A percentile compares a stretch with the other conserved stretches of the same genome.
Evolutionary conservation across 768 basidiomycete species (phyloP).

Genomic region (Udeniomyces megalosporus): DNA sequence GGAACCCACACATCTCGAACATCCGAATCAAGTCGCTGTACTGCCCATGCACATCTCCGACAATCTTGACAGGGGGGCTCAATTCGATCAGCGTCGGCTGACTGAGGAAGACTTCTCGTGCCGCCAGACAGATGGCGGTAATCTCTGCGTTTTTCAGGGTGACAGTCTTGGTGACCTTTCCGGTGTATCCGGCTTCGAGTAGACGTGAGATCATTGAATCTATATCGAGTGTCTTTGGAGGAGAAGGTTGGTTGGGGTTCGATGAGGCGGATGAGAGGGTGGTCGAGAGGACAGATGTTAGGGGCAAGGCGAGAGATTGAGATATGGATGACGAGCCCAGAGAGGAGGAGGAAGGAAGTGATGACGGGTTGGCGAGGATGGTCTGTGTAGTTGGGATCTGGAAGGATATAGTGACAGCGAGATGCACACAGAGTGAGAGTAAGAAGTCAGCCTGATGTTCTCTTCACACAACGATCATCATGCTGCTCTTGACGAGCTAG

Average conservation of each 20-base stretch:
- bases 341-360: not conserved
- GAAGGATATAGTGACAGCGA: too few relatives aligned
- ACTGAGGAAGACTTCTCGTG: constrained; percentile 84
- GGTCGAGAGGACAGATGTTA: constrained; percentile 9
- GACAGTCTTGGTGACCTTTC: constrained; percentile 90
- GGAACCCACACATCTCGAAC: constrained; percentile 99
- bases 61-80: constrained; percentile 96
- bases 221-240: constrained; percentile 51
- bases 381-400: constrained; percentile 59
- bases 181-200: constrained; percentile 89
- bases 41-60: constrained; percentile 97
- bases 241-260: constrained; percentile 46
- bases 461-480: not conserved
- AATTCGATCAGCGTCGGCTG: constrained; percentile 96
- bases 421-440: not conserved
- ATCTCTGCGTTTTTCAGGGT: constrained; percentile 88
- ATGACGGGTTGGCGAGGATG: constrained; percentile 47
- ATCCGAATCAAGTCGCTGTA: constrained; percentile 95
- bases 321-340: constrained; percentile 34
- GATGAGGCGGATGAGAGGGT: not conserved
- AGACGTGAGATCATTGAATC: constrained; percentile 97
- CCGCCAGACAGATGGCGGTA: constrained; percentile 80
- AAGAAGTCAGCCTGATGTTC: not conserved
- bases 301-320: constrained; percentile 25
- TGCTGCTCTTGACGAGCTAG: not conserved